Percentiles rank a stretch among this genome's conserved stretches.
phyloP scores from a whole-genome alignment of 805 yeast species.

The Suhomyces sp. region DNA sequence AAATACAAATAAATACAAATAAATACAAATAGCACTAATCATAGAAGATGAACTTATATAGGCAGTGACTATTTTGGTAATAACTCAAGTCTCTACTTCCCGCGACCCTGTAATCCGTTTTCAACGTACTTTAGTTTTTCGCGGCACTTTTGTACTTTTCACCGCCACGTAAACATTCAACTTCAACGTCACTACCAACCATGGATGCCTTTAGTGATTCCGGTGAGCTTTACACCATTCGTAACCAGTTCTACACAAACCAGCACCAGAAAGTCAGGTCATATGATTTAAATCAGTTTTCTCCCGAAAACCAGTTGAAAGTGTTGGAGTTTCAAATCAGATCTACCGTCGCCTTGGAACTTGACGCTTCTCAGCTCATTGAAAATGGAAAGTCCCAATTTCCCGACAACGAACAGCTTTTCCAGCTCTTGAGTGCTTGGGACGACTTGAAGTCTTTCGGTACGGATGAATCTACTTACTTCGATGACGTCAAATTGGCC shows the following conservation, averaged over 20 bases:
- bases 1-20: neutral
- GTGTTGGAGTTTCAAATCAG: slow-evolving; percentile 42
- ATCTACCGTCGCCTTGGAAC: slow-evolving; percentile 34
- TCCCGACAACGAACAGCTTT: slow-evolving; percentile 33
- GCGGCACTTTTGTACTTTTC: neutral
- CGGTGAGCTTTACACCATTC: slow-evolving; percentile 52
- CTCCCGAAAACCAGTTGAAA: slow-evolving; percentile 34
- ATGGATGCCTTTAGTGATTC: slow-evolving; percentile 43
- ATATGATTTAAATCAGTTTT: slow-evolving; percentile 37
- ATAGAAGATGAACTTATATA: neutral
- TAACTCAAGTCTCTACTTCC: neutral
- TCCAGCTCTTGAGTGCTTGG: slow-evolving; percentile 41
- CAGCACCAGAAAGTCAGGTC: slow-evolving; percentile 47
- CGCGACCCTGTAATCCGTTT: neutral
- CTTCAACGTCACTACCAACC: slow-evolving; percentile 2
- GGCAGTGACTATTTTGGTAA: neutral
- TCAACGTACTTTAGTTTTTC: neutral
- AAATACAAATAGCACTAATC: neutral
- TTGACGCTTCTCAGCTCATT: slow-evolving; percentile 40
- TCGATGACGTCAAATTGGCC: slow-evolving; percentile 36
- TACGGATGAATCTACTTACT: slow-evolving; percentile 41
- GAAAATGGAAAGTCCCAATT: slow-evolving; percentile 32
- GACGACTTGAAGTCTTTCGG: slow-evolving; percentile 43
- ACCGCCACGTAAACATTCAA: neutral
- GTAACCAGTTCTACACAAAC: slow-evolving; percentile 61